Evolutionary conservation across 2,329 filamentous ascomycete genomes (phyloP).

Genomic region (Stagonosporopsis tanaceti): DNA sequence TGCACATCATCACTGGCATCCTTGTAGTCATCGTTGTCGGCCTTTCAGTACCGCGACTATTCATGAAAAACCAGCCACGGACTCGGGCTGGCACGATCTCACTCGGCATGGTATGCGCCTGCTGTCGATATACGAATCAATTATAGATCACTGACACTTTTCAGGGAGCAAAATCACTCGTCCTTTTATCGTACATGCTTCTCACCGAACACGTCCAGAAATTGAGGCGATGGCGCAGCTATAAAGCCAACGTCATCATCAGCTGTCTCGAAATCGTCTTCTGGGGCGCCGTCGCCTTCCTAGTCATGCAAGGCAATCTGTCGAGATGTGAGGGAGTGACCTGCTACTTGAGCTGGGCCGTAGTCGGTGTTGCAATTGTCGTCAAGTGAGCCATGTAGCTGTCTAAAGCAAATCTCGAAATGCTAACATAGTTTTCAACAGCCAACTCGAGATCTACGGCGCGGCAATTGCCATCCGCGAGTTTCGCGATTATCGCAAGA

Average conservation of each 20-base stretch:
- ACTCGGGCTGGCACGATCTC: constrained; percentile 33
- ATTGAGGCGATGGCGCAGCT: constrained; percentile 49
- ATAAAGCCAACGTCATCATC: constrained; percentile 54
- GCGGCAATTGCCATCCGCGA: constrained; percentile 21
- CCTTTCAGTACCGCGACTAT: constrained; percentile 28
- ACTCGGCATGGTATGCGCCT: constrained; percentile 29
- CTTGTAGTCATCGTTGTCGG: constrained; percentile 23
- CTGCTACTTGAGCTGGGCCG: constrained; percentile 33
- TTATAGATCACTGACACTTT: not conserved
- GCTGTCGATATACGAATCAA: not conserved
- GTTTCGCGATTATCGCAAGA: constrained; percentile 18
- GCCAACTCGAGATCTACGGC: constrained; percentile 13
- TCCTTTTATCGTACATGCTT: constrained; percentile 54
- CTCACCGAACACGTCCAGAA: constrained; percentile 46
- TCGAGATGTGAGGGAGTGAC: constrained; percentile 23
- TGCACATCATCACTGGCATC: constrained; percentile 25
- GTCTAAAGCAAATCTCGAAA: not conserved
- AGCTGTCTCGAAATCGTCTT: constrained; percentile 55
- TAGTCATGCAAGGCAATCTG: constrained; percentile 34
- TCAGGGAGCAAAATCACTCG: constrained; percentile 51
- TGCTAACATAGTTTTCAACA: not conserved
- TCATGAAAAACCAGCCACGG: constrained; percentile 33
- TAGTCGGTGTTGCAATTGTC: constrained; percentile 25
- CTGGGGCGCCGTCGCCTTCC: constrained; percentile 51
- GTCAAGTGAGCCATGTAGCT: constrained; percentile 17